Base-by-base conservation (phyloP, 768 basidiomycete genomes). In the Tephrocybe sp. region DNA sequence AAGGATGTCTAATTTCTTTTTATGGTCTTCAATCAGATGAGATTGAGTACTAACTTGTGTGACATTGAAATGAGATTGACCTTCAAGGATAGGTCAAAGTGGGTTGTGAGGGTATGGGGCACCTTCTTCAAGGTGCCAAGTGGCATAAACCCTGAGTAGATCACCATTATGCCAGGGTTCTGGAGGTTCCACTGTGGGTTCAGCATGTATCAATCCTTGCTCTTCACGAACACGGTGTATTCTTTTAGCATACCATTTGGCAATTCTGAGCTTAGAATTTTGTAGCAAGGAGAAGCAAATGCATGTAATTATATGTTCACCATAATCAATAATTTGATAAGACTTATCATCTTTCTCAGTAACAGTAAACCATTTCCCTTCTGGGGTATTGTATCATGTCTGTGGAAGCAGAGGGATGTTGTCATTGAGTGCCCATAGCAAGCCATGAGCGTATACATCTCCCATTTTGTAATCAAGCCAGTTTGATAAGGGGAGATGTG, bases 381-480 rank as follows among this genome's bases (percentile, higher is more conserved):
- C 28, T 32, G 43, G 43, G 11, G 43, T 44, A 3, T 44, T 5
- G 15, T 26, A 26, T 44, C 42, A 2, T n/a, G 42, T 25, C 30
- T n/a, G 42, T 25, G 42, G 42, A 11, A 44, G 13, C 16, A 26
- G 30, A 44, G 25, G n/a, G n/a, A n/a, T n/a, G n/a, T n/a, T n/a
- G n/a, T n/a, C n/a, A n/a, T n/a, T n/a, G n/a, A n/a, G n/a, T 28
- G 28, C 43, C 26, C 43, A 44, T 5, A 12, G 15, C 9, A 49
- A 24, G 9, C 26, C 18, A 11, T 49, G 37, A 16, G 28, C 37
- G 13, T 30, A 40, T n/a, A 26, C n/a, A 32, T 49, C 47, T 11
- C 47, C 47, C 38, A 49, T 49, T 9, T 41, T 40, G 24, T 6
- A 40, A 18, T 49, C 38, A 27, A 49, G n/a, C n/a, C n/a, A n/a